phyloP scores from a whole-genome alignment of 176 grass and related monocot genomes.

The Bromus sterilis region DNA sequence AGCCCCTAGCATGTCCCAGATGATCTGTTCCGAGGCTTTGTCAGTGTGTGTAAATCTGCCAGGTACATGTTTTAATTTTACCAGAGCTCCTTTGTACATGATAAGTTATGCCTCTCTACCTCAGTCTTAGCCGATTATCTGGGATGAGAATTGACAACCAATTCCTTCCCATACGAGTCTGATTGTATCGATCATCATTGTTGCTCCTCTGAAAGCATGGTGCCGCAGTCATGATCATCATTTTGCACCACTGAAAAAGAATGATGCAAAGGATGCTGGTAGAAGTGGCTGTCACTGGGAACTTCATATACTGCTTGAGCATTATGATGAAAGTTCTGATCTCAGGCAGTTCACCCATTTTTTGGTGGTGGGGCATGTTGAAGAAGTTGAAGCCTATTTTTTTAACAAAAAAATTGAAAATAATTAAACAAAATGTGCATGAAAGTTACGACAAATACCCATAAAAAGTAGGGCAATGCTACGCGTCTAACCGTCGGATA shows the following conservation, averaged over 20 bases:
- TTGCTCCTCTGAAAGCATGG: background rate
- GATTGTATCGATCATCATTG: background rate
- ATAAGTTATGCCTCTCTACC: background rate
- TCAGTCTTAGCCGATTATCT: background rate
- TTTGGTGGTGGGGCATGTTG: no score
- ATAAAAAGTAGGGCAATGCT: no score
- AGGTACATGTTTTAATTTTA: background rate
- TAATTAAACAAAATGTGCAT: no score
- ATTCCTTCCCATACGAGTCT: background rate
- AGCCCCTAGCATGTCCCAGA: conserved; percentile 11
- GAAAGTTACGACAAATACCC: no score
- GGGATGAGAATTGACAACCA: background rate
- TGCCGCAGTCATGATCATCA: no score
- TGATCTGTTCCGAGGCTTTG: conserved; percentile 8
- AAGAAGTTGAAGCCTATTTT: no score
- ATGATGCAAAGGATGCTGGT: no score
- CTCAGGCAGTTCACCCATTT: no score
- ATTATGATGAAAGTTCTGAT: no score
- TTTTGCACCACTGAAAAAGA: no score
- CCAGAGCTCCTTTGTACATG: conserved; percentile 14
- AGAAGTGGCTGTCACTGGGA: background rate
- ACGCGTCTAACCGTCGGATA: no score
- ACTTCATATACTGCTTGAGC: background rate
- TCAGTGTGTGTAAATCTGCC: conserved; percentile 28
- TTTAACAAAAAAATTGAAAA: no score